Conservation (phyloP, 129 eudicot species). For the Tagetes patula region DNA sequence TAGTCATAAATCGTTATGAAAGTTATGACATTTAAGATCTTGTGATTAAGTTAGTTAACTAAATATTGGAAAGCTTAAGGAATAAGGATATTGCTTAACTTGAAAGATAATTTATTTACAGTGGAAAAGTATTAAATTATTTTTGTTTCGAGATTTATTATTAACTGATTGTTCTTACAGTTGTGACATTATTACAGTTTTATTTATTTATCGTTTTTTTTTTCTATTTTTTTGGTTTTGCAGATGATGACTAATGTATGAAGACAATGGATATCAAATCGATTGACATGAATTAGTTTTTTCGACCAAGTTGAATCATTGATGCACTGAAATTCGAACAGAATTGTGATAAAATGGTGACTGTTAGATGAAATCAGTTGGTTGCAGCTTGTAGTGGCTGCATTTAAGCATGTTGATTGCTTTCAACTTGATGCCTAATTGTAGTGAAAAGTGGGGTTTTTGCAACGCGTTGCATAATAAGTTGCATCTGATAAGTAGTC, state of each 20-base stretch:
- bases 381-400: constrained; percentile 97
- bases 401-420: constrained; percentile 80
- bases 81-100: neutral
- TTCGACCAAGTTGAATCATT: constrained; percentile 24
- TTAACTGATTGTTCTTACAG: neutral
- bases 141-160: neutral
- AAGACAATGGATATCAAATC: constrained; percentile 23
- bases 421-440: constrained; percentile 46
- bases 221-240: constrained; percentile 15
- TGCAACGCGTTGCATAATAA: constrained; percentile 42
- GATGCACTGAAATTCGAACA: constrained; percentile 21
- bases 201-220: too few species aligned
- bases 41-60: constrained; percentile 13
- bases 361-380: constrained; percentile 60
- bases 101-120: neutral
- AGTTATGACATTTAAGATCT: constrained; percentile 4
- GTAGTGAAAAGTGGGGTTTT: constrained; percentile 52
- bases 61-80: neutral
- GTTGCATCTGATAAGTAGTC: constrained; percentile 40
- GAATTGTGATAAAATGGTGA: constrained; percentile 31
- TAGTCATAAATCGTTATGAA: neutral
- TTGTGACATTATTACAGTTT: constrained; percentile 25
- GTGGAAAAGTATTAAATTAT: neutral
- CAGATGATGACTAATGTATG: constrained; percentile 36
- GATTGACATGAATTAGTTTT: constrained; percentile 25